These are phyloP conservation scores for Arthrobotrys megalospora DNA, from an alignment of 2,329 filamentous ascomycete species.

Conservation along the genomic window DNA sequence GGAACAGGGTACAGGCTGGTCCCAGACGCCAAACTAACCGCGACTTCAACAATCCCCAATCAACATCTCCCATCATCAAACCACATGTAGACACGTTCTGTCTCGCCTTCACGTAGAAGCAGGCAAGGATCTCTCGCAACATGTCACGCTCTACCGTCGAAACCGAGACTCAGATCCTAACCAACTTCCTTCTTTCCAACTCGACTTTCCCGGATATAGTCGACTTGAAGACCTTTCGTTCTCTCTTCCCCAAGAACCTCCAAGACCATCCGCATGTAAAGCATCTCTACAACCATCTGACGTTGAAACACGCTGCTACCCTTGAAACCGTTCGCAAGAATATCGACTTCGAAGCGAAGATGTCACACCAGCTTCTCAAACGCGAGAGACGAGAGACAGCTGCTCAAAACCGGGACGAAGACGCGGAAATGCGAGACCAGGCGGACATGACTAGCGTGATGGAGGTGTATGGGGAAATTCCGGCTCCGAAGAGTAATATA, in stretches of 20 bases:
- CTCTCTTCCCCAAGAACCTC: constrained; percentile 79
- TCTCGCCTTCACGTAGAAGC: constrained; percentile 5
- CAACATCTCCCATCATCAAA: constrained; percentile 26
- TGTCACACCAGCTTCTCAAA: constrained; percentile 74
- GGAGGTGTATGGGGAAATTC: constrained; percentile 64
- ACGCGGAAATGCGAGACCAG: constrained; percentile 75
- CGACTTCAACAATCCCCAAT: constrained; percentile 7
- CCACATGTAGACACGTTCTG: constrained; percentile 11
- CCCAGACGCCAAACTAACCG: constrained; percentile 43
- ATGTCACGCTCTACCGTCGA: constrained; percentile 76
- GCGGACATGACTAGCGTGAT: constrained; percentile 76
- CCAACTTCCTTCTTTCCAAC: constrained; percentile 83
- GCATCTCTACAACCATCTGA: constrained; percentile 82
- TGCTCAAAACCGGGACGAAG: constrained; percentile 71
- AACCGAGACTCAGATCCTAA: constrained; percentile 79
- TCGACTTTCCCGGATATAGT: constrained; percentile 81
- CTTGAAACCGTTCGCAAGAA: constrained; percentile 75
- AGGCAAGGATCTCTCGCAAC: not conserved
- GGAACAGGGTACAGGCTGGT: constrained; percentile 23
- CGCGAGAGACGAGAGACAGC: constrained; percentile 70
- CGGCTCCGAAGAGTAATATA: constrained; percentile 32
- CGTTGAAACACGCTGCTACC: constrained; percentile 78
- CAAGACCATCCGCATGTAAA: constrained; percentile 78
- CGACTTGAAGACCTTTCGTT: constrained; percentile 81
- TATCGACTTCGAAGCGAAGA: constrained; percentile 76